A percentile compares a stretch with the other conserved stretches of the same genome.
phyloP scores from a whole-genome alignment of 176 grass and related monocot species.

The Juncus effusus region DNA sequence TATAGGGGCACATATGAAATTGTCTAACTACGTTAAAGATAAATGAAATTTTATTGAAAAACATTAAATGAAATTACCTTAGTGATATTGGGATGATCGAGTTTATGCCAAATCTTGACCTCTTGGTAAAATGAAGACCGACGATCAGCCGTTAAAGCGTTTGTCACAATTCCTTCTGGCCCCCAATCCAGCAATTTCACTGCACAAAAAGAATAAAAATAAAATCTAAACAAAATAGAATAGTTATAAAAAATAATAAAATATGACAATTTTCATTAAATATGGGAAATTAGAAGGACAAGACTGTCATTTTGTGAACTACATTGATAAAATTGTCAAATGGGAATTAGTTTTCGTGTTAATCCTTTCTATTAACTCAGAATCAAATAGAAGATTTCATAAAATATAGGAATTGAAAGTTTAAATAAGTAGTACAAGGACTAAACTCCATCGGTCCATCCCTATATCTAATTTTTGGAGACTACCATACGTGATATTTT shows the following conservation, averaged over 20 bases:
- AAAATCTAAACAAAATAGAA: no score
- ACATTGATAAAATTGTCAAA: background rate
- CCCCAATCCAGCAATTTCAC: conserved; percentile 90
- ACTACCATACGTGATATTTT: no score
- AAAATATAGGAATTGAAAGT: background rate
- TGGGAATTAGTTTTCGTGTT: no score
- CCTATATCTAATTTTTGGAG: background rate
- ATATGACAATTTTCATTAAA: background rate
- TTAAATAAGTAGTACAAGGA: no score
- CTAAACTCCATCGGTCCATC: no score
- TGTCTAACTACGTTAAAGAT: background rate
- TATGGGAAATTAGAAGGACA: background rate
- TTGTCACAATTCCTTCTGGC: conserved; percentile 31
- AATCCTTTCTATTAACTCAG: no score
- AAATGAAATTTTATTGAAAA: background rate
- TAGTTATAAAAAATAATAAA: background rate
- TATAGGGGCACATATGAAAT: conserved; percentile 4
- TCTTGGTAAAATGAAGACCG: conserved; percentile 78
- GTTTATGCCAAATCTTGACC: conserved; percentile 80
- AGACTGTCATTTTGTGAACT: background rate
- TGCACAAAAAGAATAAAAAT: conserved; percentile 24
- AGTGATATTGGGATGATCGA: conserved; percentile 77
- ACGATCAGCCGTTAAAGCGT: conserved; percentile 38
- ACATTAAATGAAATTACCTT: conserved; percentile 39
- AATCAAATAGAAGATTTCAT: no score